phyloP scores from a whole-genome alignment of 257 asterid genomes.

The Gentiana straminea region DNA sequence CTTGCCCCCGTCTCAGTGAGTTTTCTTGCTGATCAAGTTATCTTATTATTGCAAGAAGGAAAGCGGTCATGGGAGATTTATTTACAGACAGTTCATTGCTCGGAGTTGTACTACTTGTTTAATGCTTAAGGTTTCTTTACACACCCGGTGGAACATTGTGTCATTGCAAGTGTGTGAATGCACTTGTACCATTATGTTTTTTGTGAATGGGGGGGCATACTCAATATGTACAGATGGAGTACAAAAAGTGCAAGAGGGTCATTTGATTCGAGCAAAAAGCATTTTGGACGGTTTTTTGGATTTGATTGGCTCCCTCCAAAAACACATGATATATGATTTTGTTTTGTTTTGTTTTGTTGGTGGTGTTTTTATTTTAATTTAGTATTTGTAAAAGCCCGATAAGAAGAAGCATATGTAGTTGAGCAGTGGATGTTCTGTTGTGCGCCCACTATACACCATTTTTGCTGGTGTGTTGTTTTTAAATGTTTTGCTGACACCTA shows the following conservation, averaged over 20 bases:
- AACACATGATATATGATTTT: not conserved
- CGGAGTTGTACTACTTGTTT: slow-evolving; percentile 10
- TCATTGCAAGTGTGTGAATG: slow-evolving; percentile 24
- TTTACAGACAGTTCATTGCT: slow-evolving; percentile 1
- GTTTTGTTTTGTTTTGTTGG: too few species aligned
- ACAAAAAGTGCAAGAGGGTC: slow-evolving; percentile 15
- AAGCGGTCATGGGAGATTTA: not conserved
- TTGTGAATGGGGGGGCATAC: slow-evolving; percentile 19
- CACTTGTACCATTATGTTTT: slow-evolving; percentile 19
- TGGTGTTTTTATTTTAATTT: too few species aligned
- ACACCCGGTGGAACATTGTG: slow-evolving; percentile 14
- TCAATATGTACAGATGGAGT: slow-evolving; percentile 18
- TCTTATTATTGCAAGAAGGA: slow-evolving; percentile 9
- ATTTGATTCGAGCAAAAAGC: slow-evolving; percentile 9
- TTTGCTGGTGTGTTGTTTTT: slow-evolving; percentile 44
- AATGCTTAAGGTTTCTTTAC: slow-evolving; percentile 12
- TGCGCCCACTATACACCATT: slow-evolving; percentile 20
- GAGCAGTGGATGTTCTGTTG: slow-evolving; percentile 46
- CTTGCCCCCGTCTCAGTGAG: slow-evolving; percentile 5
- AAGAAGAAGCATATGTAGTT: not conserved
- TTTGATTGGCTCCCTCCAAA: not conserved
- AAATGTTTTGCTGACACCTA: slow-evolving; percentile 11
- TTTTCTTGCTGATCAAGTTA: not conserved
- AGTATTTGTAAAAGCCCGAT: too few species aligned
- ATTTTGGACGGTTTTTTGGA: slow-evolving; percentile 3